Conservation (phyloP, 2,329 filamentous ascomycete species). For the Penicillium thymicola region DNA sequence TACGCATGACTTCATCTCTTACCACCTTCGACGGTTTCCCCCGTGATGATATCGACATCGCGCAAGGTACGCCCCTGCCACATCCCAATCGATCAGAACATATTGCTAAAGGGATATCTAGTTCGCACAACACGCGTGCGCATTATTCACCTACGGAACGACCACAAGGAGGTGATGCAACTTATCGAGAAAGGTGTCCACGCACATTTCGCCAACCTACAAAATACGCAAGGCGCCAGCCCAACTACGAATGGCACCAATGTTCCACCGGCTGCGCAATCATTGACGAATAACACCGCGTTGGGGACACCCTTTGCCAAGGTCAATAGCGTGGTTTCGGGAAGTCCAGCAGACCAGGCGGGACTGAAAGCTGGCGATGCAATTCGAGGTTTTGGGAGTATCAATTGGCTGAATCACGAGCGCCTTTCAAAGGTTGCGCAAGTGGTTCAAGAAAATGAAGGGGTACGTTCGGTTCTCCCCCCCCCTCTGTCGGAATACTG, state of each 20-base stretch:
- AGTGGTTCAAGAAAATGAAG: constrained; percentile 84
- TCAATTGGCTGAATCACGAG: constrained; percentile 82
- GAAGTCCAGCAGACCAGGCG: constrained; percentile 77
- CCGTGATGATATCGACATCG: constrained; percentile 87
- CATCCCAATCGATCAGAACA: neutral
- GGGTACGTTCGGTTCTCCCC: constrained; percentile 55
- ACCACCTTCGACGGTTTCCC: constrained; percentile 89
- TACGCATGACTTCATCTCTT: constrained; percentile 85
- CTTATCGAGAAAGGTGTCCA: constrained; percentile 83
- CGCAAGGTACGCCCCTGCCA: constrained; percentile 66
- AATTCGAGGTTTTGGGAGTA: constrained; percentile 80
- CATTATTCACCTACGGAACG: constrained; percentile 86
- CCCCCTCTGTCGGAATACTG: neutral
- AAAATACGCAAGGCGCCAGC: constrained; percentile 49
- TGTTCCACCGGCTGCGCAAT: constrained; percentile 20
- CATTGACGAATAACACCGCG: constrained; percentile 27
- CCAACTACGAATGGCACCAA: constrained; percentile 25
- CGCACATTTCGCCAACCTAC: constrained; percentile 75
- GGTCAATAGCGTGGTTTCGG: constrained; percentile 75
- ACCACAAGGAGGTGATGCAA: constrained; percentile 86
- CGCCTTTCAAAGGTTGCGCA: constrained; percentile 81
- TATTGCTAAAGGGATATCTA: constrained; percentile 37
- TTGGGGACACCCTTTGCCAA: constrained; percentile 73
- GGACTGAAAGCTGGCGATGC: constrained; percentile 77
- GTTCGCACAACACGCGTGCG: constrained; percentile 89